Evolutionary conservation across 208 protist species (phyloP).

Genomic region (Entamoeba invadens): DNA sequence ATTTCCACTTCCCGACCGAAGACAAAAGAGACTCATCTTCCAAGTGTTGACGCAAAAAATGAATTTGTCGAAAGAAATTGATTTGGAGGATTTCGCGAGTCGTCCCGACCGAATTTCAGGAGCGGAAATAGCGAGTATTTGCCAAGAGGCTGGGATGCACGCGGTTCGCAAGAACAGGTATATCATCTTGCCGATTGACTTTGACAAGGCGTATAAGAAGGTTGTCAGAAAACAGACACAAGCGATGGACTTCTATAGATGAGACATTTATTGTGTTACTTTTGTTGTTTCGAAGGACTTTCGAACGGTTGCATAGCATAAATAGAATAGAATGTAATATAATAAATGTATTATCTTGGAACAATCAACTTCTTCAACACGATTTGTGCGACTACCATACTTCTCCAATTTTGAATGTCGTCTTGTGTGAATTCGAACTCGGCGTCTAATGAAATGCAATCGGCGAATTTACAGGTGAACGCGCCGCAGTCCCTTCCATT

Average conservation of each 20-base stretch:
- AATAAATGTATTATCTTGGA: not conserved
- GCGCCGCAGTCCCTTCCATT: not conserved
- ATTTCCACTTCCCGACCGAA: slow-evolving; percentile 34
- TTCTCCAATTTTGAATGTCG: not conserved
- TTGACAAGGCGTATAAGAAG: slow-evolving; percentile 9
- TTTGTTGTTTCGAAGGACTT: no score
- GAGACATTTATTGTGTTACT: no score
- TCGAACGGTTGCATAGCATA: no score
- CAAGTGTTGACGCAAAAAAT: slow-evolving; percentile 86
- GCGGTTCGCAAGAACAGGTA: slow-evolving; percentile 98
- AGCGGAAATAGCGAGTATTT: slow-evolving; percentile 94
- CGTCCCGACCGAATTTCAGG: slow-evolving; percentile 89
- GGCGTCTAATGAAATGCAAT: not conserved
- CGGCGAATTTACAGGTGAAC: not conserved
- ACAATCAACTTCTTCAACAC: not conserved
- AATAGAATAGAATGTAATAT: no score
- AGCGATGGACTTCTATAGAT: slow-evolving; percentile 8
- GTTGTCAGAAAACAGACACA: not conserved
- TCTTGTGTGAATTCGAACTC: not conserved
- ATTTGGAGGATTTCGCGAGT: slow-evolving; percentile 50
- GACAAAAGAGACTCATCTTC: slow-evolving; percentile 35
- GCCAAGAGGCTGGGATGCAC: slow-evolving; percentile 90
- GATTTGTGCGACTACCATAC: not conserved
- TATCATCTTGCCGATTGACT: slow-evolving; percentile 43
- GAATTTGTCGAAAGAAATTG: slow-evolving; percentile 70